These are phyloP conservation scores for Panaeolus papilionaceus DNA, from an alignment of 768 basidiomycete species.

Conservation along the genomic window DNA sequence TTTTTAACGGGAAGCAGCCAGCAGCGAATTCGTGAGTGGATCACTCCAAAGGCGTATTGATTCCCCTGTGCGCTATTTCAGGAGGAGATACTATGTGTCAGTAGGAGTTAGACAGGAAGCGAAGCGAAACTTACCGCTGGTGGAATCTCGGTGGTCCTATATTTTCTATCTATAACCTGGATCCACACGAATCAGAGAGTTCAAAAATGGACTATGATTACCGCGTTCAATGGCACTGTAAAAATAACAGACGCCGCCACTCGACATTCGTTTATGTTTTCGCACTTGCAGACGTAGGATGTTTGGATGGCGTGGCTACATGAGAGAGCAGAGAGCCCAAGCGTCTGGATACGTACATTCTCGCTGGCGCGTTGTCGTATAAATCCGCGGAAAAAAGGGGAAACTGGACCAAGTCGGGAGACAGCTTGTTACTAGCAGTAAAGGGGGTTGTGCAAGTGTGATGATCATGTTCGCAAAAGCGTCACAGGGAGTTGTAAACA, in stretches of 20 bases:
- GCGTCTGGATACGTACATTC: not conserved
- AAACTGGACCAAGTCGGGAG: not conserved
- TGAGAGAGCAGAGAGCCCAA: slow-evolving; percentile 10
- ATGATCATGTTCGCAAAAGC: not conserved
- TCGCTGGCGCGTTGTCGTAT: slow-evolving; percentile 2
- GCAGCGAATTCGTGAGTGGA: slow-evolving; percentile 7
- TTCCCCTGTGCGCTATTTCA: not conserved
- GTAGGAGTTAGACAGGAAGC: not conserved
- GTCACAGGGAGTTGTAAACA: not conserved
- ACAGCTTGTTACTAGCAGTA: not conserved
- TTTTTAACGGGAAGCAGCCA: slow-evolving; percentile 11
- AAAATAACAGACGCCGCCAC: slow-evolving; percentile 13
- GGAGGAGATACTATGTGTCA: not conserved
- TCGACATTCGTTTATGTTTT: slow-evolving; percentile 9
- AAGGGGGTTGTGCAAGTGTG: not conserved
- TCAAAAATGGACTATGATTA: slow-evolving; percentile 11
- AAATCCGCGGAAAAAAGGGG: slow-evolving; percentile 8
- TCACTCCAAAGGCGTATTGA: slow-evolving; percentile 1
- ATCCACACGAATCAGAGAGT: slow-evolving; percentile 11
- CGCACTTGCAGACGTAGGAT: not conserved
- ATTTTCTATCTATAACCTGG: not conserved
- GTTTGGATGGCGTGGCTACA: slow-evolving; percentile 6
- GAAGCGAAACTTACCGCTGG: slow-evolving; percentile 1
- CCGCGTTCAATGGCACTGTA: not conserved
- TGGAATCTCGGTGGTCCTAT: slow-evolving; percentile 12